Conservation (phyloP, 129 eudicot genomes). For the Daucus carota region DNA sequence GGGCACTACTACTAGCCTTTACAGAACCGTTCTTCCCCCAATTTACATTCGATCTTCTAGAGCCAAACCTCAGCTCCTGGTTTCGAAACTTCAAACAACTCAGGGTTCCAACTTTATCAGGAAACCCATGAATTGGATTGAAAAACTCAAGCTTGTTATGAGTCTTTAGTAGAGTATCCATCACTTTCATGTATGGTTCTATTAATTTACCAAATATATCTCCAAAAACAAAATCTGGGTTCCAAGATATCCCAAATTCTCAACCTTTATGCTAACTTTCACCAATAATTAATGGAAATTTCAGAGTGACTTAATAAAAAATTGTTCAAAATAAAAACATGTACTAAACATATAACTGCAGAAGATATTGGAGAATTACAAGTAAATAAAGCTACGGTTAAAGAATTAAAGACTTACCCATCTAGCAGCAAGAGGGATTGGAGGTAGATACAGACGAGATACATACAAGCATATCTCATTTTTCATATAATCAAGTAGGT, state of each 20-base stretch:
- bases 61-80: slow-evolving; percentile 33
- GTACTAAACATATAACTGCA: not conserved
- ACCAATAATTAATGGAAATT: slow-evolving; percentile 10
- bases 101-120: slow-evolving; percentile 43
- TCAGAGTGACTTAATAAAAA: not conserved
- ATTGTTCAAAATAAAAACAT: not conserved
- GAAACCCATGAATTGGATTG: slow-evolving; percentile 54
- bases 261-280: slow-evolving; percentile 9
- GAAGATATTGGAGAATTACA: slow-evolving; percentile 2
- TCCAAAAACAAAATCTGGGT: not conserved
- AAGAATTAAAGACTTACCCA: slow-evolving; percentile 31
- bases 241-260: slow-evolving; percentile 13
- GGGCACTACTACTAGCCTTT: slow-evolving; percentile 60
- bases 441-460: not conserved
- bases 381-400: not conserved
- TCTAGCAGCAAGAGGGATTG: slow-evolving; percentile 11
- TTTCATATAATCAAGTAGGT: slow-evolving; percentile 1
- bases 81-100: slow-evolving; percentile 39
- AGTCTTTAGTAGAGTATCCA: slow-evolving; percentile 81
- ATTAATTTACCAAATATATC: not conserved
- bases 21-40: slow-evolving; percentile 37
- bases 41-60: slow-evolving; percentile 37
- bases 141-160: slow-evolving; percentile 70
- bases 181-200: slow-evolving; percentile 22
- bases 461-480: slow-evolving; percentile 6